Conservation (phyloP, 805 yeast genomes). For the Cyberlindnera nakhonratchasimensis region DNA sequence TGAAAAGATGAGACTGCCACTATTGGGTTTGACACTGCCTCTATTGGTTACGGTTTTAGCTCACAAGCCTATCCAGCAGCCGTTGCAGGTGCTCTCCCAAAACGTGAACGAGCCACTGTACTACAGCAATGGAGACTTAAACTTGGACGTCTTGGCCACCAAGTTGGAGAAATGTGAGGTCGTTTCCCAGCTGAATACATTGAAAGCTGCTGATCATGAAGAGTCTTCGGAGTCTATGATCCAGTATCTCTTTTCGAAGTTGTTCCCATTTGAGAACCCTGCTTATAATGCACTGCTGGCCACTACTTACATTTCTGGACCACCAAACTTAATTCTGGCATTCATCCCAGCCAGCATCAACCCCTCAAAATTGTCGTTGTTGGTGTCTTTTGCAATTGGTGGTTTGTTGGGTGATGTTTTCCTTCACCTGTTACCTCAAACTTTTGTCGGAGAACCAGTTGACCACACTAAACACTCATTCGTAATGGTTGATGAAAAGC, state of each 20-base stretch:
- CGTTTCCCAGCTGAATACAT: constrained; percentile 37
- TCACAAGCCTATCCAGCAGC: constrained; percentile 3
- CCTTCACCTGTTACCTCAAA: constrained; percentile 67
- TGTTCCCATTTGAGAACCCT: constrained; percentile 52
- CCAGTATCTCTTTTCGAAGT: constrained; percentile 37
- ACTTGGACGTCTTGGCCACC: constrained; percentile 34
- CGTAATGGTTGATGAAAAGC: constrained; percentile 48
- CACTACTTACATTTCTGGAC: constrained; percentile 59
- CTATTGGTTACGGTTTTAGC: neutral
- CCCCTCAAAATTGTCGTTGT: constrained; percentile 45
- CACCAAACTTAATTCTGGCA: constrained; percentile 56
- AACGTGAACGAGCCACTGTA: constrained; percentile 17
- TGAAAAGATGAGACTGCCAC: constrained; percentile 3
- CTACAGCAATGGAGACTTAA: constrained; percentile 42
- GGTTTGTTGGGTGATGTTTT: constrained; percentile 75
- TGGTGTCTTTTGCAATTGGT: constrained; percentile 74
- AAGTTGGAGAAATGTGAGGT: constrained; percentile 36
- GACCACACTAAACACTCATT: constrained; percentile 39
- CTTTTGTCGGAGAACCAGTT: constrained; percentile 50
- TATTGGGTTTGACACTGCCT: neutral
- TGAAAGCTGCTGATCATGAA: constrained; percentile 26
- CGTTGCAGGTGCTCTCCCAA: neutral
- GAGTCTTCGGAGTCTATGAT: constrained; percentile 30
- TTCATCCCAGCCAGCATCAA: constrained; percentile 55
- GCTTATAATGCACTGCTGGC: constrained; percentile 62